Conservation (phyloP, 2,329 filamentous ascomycete genomes). For the Pseudogymnoascus sp. region DNA sequence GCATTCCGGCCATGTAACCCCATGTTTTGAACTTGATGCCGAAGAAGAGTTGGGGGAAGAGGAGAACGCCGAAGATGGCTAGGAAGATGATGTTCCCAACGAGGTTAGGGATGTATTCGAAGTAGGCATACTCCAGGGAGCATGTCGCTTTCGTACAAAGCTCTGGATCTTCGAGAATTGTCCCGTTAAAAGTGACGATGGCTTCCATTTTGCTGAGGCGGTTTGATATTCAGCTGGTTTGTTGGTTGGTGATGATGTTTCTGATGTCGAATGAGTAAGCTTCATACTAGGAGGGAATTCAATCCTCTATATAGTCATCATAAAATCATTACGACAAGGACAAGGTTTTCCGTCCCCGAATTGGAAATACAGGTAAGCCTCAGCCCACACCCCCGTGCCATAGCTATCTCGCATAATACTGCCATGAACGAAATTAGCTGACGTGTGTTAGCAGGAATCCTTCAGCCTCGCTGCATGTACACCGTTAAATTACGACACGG, state of each 20-base stretch:
- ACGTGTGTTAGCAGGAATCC: not conserved
- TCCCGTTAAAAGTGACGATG: not conserved
- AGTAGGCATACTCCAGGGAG: slow-evolving; percentile 11
- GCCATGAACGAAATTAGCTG: not conserved
- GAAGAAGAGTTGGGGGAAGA: slow-evolving; percentile 39
- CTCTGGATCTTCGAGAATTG: not conserved
- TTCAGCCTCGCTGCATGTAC: not conserved
- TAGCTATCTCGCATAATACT: not conserved
- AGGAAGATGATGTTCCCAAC: slow-evolving; percentile 43
- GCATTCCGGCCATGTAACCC: slow-evolving; percentile 45
- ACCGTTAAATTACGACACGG: not conserved
- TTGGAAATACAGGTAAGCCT: slow-evolving; percentile 1
- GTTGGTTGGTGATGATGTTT: not conserved
- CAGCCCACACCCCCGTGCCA: not conserved
- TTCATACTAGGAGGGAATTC: not conserved
- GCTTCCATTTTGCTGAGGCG: not conserved
- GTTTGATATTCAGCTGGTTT: not conserved
- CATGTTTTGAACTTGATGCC: slow-evolving; percentile 46
- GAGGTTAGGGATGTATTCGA: slow-evolving; percentile 40
- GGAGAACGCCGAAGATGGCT: slow-evolving; percentile 41
- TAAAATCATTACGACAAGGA: not conserved
- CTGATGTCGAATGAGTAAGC: not conserved
- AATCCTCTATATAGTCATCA: not conserved
- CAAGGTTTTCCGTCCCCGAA: not conserved
- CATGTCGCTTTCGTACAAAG: slow-evolving; percentile 15